phyloP scores from a whole-genome alignment of 768 basidiomycete species.

The Infundibulicybe gibba region DNA sequence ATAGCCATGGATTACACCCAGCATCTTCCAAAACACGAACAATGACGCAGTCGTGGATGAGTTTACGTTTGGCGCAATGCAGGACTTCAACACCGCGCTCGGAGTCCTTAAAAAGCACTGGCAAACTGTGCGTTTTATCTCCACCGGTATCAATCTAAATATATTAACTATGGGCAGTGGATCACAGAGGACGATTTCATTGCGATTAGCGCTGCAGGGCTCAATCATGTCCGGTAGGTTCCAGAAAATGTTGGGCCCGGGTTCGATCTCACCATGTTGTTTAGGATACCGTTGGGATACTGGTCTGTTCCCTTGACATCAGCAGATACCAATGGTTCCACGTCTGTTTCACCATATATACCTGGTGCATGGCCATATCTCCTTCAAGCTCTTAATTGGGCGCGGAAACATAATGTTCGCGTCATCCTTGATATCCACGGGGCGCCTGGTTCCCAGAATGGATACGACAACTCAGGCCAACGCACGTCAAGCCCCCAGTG shows the following conservation, averaged over 20 bases:
- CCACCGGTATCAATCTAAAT: neutral
- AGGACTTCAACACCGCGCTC: constrained; percentile 38
- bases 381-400: constrained; percentile 60
- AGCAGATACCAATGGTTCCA: constrained; percentile 42
- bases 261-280: neutral
- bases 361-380: constrained; percentile 71
- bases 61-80: constrained; percentile 55
- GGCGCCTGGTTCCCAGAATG: constrained; percentile 62
- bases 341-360: constrained; percentile 48
- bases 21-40: constrained; percentile 61
- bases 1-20: constrained; percentile 79
- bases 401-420: constrained; percentile 54
- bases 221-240: constrained; percentile 67
- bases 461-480: constrained; percentile 77
- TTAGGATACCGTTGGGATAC: constrained; percentile 68
- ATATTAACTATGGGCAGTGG: constrained; percentile 31
- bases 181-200: constrained; percentile 68
- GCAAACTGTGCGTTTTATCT: constrained; percentile 39
- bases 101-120: constrained; percentile 49
- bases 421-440: constrained; percentile 79
- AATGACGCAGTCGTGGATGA: constrained; percentile 57
- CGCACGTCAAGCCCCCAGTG: constrained; percentile 52
- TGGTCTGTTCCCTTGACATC: constrained; percentile 74
- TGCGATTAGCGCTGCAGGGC: constrained; percentile 60
- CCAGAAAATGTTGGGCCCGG: neutral